Evolutionary conservation across 2,329 filamentous ascomycete species (phyloP).

Genomic region (Tolypocladium tundrense): DNA sequence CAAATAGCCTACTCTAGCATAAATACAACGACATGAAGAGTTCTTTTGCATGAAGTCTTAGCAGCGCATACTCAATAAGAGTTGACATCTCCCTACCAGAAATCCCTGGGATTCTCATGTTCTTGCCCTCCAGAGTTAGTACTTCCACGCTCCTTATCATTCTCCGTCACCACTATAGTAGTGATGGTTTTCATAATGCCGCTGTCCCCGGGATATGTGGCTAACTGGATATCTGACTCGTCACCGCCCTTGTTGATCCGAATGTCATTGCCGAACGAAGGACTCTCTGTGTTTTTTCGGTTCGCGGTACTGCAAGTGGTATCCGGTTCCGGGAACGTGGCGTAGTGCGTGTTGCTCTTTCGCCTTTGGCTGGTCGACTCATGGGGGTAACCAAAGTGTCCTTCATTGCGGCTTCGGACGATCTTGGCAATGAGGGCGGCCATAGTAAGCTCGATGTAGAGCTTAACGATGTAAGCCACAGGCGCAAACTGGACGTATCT

Average conservation of each 20-base stretch:
- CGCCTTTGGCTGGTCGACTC: neutral
- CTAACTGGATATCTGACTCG: neutral
- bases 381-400: neutral
- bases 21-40: too few species aligned
- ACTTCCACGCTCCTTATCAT: neutral
- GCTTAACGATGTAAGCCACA: slow-evolving; percentile 39
- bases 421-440: slow-evolving; percentile 37
- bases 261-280: slow-evolving; percentile 1
- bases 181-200: neutral
- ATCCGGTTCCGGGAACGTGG: neutral
- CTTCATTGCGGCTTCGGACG: slow-evolving; percentile 2
- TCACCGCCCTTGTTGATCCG: neutral
- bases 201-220: neutral
- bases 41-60: too few species aligned
- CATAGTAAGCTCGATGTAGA: slow-evolving; percentile 44
- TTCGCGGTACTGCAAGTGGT: neutral
- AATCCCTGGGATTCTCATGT: neutral
- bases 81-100: neutral
- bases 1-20: too few species aligned
- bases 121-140: neutral
- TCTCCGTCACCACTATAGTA: neutral
- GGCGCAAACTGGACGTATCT: slow-evolving; percentile 38
- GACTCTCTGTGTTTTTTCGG: neutral
- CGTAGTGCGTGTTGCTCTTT: neutral
- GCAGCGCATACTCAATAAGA: too few species aligned